These are phyloP conservation scores for Rutstroemia sydowiana DNA, from an alignment of 2,329 filamentous ascomycete species.

Conservation along the genomic window DNA sequence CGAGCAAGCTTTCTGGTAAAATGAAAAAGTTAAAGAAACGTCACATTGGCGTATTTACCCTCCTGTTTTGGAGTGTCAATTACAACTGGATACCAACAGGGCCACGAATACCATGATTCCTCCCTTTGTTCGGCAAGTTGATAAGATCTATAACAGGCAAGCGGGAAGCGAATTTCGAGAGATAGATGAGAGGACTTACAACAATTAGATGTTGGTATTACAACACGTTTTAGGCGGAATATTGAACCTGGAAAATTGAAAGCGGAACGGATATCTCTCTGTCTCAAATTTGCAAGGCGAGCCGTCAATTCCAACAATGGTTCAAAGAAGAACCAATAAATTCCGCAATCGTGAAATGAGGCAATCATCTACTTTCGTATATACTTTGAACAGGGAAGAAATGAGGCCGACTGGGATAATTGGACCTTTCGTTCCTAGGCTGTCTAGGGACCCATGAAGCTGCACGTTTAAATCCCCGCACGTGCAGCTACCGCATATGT, in stretches of 20 bases:
- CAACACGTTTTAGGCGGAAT: not conserved
- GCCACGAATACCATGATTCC: too few relatives aligned
- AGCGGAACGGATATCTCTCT: not conserved
- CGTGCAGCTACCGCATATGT: slow-evolving; percentile 17
- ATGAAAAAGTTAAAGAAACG: too few relatives aligned
- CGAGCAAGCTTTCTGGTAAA: too few relatives aligned
- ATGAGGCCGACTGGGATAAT: slow-evolving; percentile 11
- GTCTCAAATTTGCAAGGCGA: not conserved
- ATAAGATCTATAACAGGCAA: too few relatives aligned
- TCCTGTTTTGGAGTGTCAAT: too few relatives aligned
- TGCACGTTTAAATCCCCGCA: slow-evolving; percentile 17
- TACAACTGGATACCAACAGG: too few relatives aligned
- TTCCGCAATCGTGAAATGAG: slow-evolving; percentile 10
- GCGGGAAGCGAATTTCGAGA: too few relatives aligned
- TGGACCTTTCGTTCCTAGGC: slow-evolving; percentile 16
- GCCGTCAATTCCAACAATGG: not conserved
- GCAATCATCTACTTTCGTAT: slow-evolving; percentile 6
- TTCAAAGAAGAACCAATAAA: not conserved
- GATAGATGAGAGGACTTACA: too few relatives aligned
- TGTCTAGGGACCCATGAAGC: slow-evolving; percentile 11
- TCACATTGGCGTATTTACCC: too few relatives aligned
- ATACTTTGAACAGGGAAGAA: slow-evolving; percentile 13
- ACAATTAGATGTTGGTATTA: too few relatives aligned
- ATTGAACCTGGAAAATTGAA: not conserved
- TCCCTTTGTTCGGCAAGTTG: too few relatives aligned